Evolutionary conservation across 2,329 filamentous ascomycete genomes (phyloP), one percentile per base, ranked within the genome.

Genomic region (Biscogniauxia mediterranea): DNA sequence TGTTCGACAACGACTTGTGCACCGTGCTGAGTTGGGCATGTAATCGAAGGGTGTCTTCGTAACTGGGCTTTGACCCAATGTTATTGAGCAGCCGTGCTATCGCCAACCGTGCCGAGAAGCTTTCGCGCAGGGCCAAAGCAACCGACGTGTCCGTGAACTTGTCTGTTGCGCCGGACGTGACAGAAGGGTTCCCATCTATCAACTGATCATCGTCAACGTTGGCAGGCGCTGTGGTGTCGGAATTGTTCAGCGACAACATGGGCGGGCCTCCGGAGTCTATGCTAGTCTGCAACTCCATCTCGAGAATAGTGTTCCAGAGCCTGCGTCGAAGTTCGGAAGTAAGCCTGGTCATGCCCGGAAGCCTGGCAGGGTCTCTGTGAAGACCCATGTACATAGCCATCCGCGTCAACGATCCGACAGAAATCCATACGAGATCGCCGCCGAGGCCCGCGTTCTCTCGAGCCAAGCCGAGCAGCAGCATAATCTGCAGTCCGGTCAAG

Each of bases 341-440:
- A 42, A 82, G 78, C 0, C 73, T 67, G 1, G 80, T 77, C 76
- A 83, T 81, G 20, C 77, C 75, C 6, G 77, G 76, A 3, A 86
- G 77, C 60, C 78, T 74, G 28, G 74, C 76, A 0, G 85, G 84
- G 59, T 87, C 85, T 1, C 83, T 79, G 68, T 88, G 84, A 5
- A 87, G 74, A 3, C 85, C 85, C 78, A 86, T 85, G 58, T 79
- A 79, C 68, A 87, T 81, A 57, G 84, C 85, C 7, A 78, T 79
- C 11, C 84, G 76, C n/a, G 85, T 61, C 11, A 86, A 63, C 0
- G 76, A 71, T 0, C 85, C 85, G 0, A 79, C 75, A 1, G 80
- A 76, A 32, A 83, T 78, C 83, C 83, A 87, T 1, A 78, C 75
- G 3, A 85, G 68, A 62, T 87, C 84, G 5, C 77, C 78, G 3